Percentiles rank a stretch among this genome's conserved stretches.
These are phyloP conservation scores for Populus nigra DNA, from an alignment of 345 rosid genomes.

Conservation along the genomic window DNA sequence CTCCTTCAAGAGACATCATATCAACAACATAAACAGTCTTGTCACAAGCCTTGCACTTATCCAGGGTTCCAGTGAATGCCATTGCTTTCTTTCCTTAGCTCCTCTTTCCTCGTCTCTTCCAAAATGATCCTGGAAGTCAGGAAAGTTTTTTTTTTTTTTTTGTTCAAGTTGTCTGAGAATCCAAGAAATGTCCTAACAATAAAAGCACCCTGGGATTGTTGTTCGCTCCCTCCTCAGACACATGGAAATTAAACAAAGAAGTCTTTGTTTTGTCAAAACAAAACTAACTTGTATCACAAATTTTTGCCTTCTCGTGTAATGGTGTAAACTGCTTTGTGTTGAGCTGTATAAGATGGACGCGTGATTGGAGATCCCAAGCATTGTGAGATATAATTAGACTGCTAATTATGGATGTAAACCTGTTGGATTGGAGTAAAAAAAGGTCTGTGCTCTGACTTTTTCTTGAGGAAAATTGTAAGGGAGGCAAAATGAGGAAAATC, in stretches of 20 bases:
- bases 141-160: not conserved
- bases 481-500: not conserved
- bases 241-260: conserved; percentile 34
- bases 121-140: not conserved
- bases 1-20: conserved; percentile 77
- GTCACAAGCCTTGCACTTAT: conserved; percentile 89
- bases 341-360: conserved; percentile 29
- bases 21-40: conserved; percentile 89
- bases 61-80: conserved; percentile 90
- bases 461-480: conserved; percentile 19
- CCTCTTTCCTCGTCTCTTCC: not conserved
- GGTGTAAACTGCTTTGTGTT: conserved; percentile 17
- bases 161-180: not conserved
- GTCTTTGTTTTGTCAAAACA: conserved; percentile 33
- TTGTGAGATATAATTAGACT: conserved; percentile 39
- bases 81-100: conserved; percentile 19
- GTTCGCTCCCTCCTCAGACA: conserved; percentile 31
- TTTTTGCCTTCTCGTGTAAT: conserved; percentile 26
- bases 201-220: not conserved
- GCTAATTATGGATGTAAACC: conserved; percentile 25
- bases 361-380: conserved; percentile 50
- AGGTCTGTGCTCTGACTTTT: conserved; percentile 47
- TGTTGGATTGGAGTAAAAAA: conserved; percentile 42
- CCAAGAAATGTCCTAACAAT: not conserved
- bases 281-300: conserved; percentile 37